A percentile compares a stretch with the other conserved stretches of the same genome.
phyloP scores from a whole-genome alignment of 352 stramenopile genomes.

The Blastocystis sp. region DNA sequence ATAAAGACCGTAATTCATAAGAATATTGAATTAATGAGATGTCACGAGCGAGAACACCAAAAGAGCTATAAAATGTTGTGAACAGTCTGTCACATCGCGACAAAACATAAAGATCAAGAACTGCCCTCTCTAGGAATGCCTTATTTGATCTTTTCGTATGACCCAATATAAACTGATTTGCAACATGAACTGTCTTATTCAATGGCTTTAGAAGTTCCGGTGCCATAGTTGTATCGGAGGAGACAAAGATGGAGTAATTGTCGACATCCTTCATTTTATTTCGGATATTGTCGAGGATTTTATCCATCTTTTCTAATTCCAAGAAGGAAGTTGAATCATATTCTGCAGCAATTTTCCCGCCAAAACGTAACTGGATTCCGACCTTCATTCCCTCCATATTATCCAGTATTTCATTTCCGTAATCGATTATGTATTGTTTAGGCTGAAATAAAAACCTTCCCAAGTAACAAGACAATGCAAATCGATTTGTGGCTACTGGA shows the following conservation, averaged over 20 bases:
- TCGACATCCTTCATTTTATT: background rate
- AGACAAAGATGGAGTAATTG: background rate
- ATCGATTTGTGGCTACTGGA: background rate
- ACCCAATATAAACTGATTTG: background rate
- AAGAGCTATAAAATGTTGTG: background rate
- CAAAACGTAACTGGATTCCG: background rate
- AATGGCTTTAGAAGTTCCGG: background rate
- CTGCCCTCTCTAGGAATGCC: background rate
- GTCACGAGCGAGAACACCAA: background rate
- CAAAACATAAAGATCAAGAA: background rate
- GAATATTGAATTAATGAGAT: background rate
- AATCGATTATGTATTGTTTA: background rate
- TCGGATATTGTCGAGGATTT: background rate
- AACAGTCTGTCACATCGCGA: background rate
- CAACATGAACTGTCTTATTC: background rate
- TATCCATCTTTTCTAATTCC: background rate
- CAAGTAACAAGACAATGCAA: background rate
- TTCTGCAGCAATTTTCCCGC: background rate
- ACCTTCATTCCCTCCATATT: background rate
- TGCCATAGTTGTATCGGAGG: background rate
- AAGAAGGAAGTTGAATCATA: background rate
- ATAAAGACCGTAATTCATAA: background rate
- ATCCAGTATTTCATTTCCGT: background rate
- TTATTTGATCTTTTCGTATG: background rate
- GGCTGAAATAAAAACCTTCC: background rate